Conservation (phyloP, 495 filamentous ascomycete species). For the Daldinia caldariorum region DNA sequence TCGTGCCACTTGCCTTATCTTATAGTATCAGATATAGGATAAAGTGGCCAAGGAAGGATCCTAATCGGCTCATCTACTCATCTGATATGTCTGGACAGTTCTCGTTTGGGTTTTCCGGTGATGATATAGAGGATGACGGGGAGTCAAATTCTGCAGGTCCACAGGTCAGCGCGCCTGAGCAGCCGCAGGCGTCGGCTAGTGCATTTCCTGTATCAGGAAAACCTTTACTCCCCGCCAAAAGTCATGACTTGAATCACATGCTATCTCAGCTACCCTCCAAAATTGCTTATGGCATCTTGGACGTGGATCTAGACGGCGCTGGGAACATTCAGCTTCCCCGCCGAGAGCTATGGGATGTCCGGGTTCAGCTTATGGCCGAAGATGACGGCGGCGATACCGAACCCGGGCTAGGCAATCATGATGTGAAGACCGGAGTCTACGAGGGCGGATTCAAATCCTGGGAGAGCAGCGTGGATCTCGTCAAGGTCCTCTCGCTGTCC, state of each 20-base stretch:
- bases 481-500: constrained; percentile 67
- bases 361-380: constrained; percentile 93
- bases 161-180: constrained; percentile 31
- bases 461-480: constrained; percentile 93
- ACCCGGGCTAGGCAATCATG: constrained; percentile 76
- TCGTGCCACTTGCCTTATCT: background rate
- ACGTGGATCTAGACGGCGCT: constrained; percentile 62
- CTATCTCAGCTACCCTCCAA: constrained; percentile 77
- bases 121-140: constrained; percentile 78
- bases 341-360: constrained; percentile 92
- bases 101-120: constrained; percentile 83
- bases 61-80: background rate
- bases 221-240: constrained; percentile 58
- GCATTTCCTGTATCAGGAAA: constrained; percentile 62
- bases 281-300: constrained; percentile 74
- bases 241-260: constrained; percentile 61
- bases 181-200: constrained; percentile 48
- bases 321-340: constrained; percentile 71
- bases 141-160: constrained; percentile 51
- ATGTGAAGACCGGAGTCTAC: constrained; percentile 90
- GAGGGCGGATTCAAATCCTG: constrained; percentile 99
- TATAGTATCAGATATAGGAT: constrained; percentile 11
- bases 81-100: constrained; percentile 59
- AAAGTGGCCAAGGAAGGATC: background rate
- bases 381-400: constrained; percentile 49